phyloP scores from a whole-genome alignment of 2,329 filamentous ascomycete genomes.

The Talaromyces sp. region DNA sequence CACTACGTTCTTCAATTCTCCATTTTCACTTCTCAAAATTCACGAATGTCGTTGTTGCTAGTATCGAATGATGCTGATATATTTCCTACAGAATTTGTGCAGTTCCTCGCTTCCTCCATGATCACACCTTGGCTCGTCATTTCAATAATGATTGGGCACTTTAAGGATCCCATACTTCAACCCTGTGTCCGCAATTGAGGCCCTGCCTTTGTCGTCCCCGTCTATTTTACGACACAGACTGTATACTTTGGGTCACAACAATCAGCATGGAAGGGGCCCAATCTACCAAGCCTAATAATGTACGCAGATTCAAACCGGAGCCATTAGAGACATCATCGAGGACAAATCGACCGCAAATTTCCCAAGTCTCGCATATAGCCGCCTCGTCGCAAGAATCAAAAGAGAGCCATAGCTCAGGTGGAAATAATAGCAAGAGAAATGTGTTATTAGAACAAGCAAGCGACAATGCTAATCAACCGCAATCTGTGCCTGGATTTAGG shows the following conservation, averaged over 20 bases:
- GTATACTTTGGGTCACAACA: neutral
- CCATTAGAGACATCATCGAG: slow-evolving; percentile 30
- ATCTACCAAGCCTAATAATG: neutral
- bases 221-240: neutral
- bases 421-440: neutral
- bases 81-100: neutral
- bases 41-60: neutral
- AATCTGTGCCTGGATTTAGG: neutral
- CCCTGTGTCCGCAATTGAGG: neutral
- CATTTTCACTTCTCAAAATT: neutral
- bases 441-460: neutral
- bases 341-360: slow-evolving; percentile 10
- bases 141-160: neutral
- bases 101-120: neutral
- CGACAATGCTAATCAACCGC: neutral
- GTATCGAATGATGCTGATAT: neutral
- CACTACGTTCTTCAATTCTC: neutral
- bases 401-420: neutral
- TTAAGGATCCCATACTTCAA: neutral
- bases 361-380: neutral
- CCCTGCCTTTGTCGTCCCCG: neutral
- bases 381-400: neutral
- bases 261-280: neutral
- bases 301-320: slow-evolving; percentile 24
- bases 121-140: neutral